Evolutionary conservation across 768 basidiomycete species (phyloP), one percentile per base, ranked within the genome.

Genomic region (Suillus spraguei): DNA sequence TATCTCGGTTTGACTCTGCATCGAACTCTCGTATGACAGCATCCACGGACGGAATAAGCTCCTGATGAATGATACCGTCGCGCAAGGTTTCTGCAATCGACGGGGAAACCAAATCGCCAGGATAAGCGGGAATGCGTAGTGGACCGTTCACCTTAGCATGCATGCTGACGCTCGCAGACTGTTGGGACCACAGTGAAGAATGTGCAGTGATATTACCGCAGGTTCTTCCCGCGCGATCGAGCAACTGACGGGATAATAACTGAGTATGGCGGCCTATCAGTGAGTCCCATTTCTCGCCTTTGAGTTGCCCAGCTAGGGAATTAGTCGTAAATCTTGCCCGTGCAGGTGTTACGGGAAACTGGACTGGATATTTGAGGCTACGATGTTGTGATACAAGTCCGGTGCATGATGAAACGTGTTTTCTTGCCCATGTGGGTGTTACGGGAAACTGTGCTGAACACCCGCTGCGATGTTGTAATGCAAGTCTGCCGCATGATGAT

Each of bases 181-280:
- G 60, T 5, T 70, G 60, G 28, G 75, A 60, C 73, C 73, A 74
- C 42, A 76, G 73, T 33, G 73, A 75, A 8, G 73, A 74, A 59
- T 66, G 73, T 47, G 76, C 60, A 63, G 75, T 74, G 20, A 63
- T 64, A 7, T 75, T 71, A 41, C 75, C 73, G 59, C 67, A 16
- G 28, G 66, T 68, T 53, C 64, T 67, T 53, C 73, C 64, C 4
- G 65, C 71, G 33, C 70, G 70, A 33, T 46, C 62, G 2, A 71
- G 53, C 1, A 75, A 36, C 33, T 70, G 52, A 13, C 64, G 64
- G 20, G 69, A 64, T 20, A 55, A 64, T 42, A 32, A 39, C 46
- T 62, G 70, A n/a, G 66, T 66, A 6, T 59, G 68, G 52, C 35
- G 47, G 42, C 10, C 33, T 65, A 41, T 63, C 65, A 5, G 63